These are phyloP conservation scores for Hemisphaericaspora nanyangensis DNA, from an alignment of 805 yeast species.

Conservation along the genomic window DNA sequence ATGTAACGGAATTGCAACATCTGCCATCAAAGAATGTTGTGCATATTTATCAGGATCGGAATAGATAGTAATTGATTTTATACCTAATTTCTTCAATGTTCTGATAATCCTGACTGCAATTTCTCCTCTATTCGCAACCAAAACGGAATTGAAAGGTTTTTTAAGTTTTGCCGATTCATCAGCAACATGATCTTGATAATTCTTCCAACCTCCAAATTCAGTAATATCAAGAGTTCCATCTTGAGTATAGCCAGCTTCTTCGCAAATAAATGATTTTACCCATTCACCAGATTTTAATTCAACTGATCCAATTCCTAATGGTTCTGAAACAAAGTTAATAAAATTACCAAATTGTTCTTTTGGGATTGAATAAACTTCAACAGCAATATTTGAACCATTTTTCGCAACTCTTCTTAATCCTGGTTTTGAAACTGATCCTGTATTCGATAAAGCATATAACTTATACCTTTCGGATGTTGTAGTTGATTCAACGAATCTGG, in stretches of 20 bases:
- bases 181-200: slow-evolving; percentile 43
- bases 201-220: slow-evolving; percentile 84
- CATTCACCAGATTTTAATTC: slow-evolving; percentile 76
- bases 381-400: slow-evolving; percentile 56
- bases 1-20: slow-evolving; percentile 70
- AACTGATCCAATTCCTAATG: slow-evolving; percentile 91
- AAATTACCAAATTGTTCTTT: slow-evolving; percentile 74
- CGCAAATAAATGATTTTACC: slow-evolving; percentile 94
- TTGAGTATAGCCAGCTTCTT: slow-evolving; percentile 75
- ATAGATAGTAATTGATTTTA: slow-evolving; percentile 81
- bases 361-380: slow-evolving; percentile 87
- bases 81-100: slow-evolving; percentile 76
- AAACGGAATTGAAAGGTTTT: slow-evolving; percentile 76
- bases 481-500: slow-evolving; percentile 62
- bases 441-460: slow-evolving; percentile 76
- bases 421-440: slow-evolving; percentile 84
- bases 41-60: slow-evolving; percentile 89
- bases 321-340: slow-evolving; percentile 86
- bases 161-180: slow-evolving; percentile 14
- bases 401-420: slow-evolving; percentile 63
- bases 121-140: slow-evolving; percentile 97
- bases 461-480: slow-evolving; percentile 69
- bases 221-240: slow-evolving; percentile 79
- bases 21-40: slow-evolving; percentile 81
- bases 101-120: slow-evolving; percentile 92